A percentile compares a stretch with the other conserved stretches of the same genome.
Evolutionary conservation across 441 rosid species (phyloP).

Genomic region (Omphalea diandra): DNA sequence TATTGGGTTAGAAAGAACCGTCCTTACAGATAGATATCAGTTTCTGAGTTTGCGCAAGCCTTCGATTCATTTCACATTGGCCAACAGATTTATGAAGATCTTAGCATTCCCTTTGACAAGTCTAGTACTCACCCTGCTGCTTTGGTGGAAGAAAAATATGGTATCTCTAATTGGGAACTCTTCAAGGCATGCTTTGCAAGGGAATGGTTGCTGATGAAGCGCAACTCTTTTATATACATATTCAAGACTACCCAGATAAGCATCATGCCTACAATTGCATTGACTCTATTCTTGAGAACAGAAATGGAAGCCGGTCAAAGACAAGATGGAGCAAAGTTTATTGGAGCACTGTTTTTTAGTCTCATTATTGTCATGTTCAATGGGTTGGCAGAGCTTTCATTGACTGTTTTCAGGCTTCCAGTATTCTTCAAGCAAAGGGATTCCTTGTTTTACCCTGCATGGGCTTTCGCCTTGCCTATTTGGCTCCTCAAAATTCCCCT

Average conservation of each 20-base stretch:
- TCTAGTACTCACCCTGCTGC: conserved; percentile 54
- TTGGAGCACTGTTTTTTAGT: conserved; percentile 64
- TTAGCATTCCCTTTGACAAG: conserved; percentile 50
- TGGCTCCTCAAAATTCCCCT: conserved; percentile 62
- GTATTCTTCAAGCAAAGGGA: conserved; percentile 71
- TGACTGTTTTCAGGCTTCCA: conserved; percentile 62
- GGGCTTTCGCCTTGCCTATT: conserved; percentile 67
- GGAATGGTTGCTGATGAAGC: conserved; percentile 67
- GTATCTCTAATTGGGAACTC: conserved; percentile 59
- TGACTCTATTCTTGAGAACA: conserved; percentile 55
- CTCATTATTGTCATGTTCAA: conserved; percentile 64
- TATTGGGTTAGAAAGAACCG: conserved; percentile 50
- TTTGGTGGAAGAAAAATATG: conserved; percentile 53
- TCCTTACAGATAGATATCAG: conserved; percentile 48
- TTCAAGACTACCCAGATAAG: conserved; percentile 61
- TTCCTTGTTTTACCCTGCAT: conserved; percentile 57
- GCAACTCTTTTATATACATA: conserved; percentile 51
- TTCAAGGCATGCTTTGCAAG: conserved; percentile 64
- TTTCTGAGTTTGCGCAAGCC: conserved; percentile 38
- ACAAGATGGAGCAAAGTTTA: conserved; percentile 38
- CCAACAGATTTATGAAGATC: conserved; percentile 35
- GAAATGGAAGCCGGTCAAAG: conserved; percentile 41
- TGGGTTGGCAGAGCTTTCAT: conserved; percentile 59
- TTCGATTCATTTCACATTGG: conserved; percentile 50
- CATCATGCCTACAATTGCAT: conserved; percentile 45